These are phyloP conservation scores for Neonectria hederae DNA, from an alignment of 2,329 filamentous ascomycete genomes.

Conservation along the genomic window DNA sequence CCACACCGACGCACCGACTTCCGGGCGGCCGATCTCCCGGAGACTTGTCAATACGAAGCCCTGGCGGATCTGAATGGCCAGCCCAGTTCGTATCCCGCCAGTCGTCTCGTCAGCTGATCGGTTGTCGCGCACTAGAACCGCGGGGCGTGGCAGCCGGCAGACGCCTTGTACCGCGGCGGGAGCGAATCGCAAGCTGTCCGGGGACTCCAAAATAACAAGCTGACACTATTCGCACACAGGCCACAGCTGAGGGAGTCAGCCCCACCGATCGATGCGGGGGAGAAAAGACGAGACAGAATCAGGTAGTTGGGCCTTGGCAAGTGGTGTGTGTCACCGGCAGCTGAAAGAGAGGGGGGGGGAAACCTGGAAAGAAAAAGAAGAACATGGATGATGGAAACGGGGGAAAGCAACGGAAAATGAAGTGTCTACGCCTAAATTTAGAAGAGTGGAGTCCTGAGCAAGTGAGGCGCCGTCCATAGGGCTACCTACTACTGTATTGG, in stretches of 20 bases:
- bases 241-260: background rate
- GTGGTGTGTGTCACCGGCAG: background rate
- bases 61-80: background rate
- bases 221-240: background rate
- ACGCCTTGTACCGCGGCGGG: background rate
- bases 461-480: too few relatives aligned
- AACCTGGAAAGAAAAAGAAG: background rate
- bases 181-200: background rate
- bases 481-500: too few relatives aligned
- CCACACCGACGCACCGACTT: background rate
- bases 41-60: background rate
- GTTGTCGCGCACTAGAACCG: background rate
- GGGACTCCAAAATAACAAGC: background rate
- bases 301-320: background rate
- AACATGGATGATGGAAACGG: background rate
- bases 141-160: background rate
- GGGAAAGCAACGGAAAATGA: background rate
- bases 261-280: background rate
- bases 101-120: background rate
- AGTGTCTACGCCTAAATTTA: background rate
- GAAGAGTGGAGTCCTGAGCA: background rate
- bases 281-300: background rate
- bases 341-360: background rate
- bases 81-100: background rate
- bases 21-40: background rate